Evolutionary conservation across 2,329 filamentous ascomycete species (phyloP).

Genomic region (Dactylonectria estremocensis): DNA sequence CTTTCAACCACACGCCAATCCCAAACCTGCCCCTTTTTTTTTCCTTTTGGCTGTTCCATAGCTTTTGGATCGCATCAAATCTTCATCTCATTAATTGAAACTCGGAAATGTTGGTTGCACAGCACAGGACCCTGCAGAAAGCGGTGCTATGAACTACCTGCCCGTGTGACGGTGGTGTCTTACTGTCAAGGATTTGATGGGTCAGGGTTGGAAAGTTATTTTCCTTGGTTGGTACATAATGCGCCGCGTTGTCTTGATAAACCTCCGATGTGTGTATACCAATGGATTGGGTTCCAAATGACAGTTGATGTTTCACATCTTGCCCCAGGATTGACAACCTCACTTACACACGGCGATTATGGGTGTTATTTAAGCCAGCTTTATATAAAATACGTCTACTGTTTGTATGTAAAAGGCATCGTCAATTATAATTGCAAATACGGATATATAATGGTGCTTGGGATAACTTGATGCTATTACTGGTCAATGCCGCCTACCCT

Average conservation of each 20-base stretch:
- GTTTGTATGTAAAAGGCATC: no score
- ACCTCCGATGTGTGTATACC: conserved; percentile 33
- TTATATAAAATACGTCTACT: no score
- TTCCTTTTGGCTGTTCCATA: neutral
- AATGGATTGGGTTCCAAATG: neutral
- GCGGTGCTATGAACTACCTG: conserved; percentile 4
- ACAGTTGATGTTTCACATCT: conserved; percentile 11
- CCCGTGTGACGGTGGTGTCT: conserved; percentile 1
- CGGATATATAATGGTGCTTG: no score
- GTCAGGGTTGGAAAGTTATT: neutral
- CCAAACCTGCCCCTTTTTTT: neutral
- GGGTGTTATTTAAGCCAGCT: no score
- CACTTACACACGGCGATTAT: no score
- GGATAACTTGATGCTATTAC: no score
- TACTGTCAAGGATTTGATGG: neutral
- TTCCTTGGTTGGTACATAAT: neutral
- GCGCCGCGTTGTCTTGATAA: conserved; percentile 7
- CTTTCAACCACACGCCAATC: neutral
- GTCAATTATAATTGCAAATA: no score
- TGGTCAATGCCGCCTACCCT: no score
- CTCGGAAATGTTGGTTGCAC: neutral
- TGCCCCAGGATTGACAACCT: no score
- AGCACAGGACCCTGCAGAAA: neutral
- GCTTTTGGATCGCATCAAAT: neutral
- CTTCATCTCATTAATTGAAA: neutral